Evolutionary conservation across 1,284 basidiomycete genomes (phyloP), one percentile per base, ranked within the genome.

Genomic region (Exsudoporus floridanus): DNA sequence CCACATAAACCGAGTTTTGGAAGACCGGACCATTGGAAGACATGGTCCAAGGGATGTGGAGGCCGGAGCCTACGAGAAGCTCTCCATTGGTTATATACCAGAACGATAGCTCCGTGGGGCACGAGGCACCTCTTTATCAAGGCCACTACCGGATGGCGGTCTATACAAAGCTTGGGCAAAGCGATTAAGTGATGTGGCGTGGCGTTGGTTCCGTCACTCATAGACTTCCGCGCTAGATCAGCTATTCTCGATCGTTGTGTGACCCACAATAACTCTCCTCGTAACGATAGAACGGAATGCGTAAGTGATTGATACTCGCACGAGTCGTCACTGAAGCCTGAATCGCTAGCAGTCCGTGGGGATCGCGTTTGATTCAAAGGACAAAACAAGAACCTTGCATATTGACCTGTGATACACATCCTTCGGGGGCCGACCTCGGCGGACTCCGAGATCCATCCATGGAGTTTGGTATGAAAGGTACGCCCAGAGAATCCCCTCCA

Each of bases 1-100:
- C 64, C 25, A 69, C 61, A 7, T 65, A 65, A 9, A 67, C 35
- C 10, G 66, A 38, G 8, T 55, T 65, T 43, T 65, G 64, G 34
- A 67, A 69, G 14, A 57, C 38, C 1, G 57, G 36, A 2, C 50
- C 52, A 12, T 28, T 52, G 1, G 60, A 51, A 37, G 65, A 63
- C 65, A 67, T 63, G 36, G 6, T 33, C n/a, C 37, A 23, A 23
- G n/a, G 6, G 4, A 12, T 23, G 31, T 12, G 31, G 30, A 12
- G 28, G 14, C 16, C 10, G 21, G 19, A 19, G 3, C 9, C 1
- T 4, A 34, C 18, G 34, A 5, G 3, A 25, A 28, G 6, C 4
- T 7, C 10, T n/a, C 3, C 7, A 30, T 44, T 1, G 12, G 8
- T 34, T 57, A 62, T 60, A 60, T 52, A n/a, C 33, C 36, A 33